Conservation (phyloP, 1,284 basidiomycete species). For the Boletus semigastroideus region DNA sequence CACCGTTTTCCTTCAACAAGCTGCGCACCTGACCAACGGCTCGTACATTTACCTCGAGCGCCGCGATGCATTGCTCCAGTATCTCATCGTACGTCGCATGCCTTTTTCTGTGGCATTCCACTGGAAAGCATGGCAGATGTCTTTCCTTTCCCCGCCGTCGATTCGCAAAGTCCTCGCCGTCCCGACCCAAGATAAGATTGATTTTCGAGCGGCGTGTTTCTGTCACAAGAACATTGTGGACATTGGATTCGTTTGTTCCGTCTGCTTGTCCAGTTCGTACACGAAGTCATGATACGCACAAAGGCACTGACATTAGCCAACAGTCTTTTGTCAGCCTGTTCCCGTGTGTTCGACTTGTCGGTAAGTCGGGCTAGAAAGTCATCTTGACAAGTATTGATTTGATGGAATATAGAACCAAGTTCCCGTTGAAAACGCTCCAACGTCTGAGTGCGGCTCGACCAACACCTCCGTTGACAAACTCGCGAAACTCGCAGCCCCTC, state of each 20-base stretch:
- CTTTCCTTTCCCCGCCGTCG: constrained; percentile 83
- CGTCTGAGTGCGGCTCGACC: constrained; percentile 66
- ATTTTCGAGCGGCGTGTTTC: constrained; percentile 97
- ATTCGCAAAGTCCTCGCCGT: constrained; percentile 79
- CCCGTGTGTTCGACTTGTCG: constrained; percentile 92
- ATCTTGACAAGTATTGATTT: constrained; percentile 1
- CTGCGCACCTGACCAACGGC: constrained; percentile 92
- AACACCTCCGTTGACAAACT: constrained; percentile 24
- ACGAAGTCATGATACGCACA: background rate
- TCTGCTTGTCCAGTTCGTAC: constrained; percentile 87
- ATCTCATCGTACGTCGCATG: constrained; percentile 67
- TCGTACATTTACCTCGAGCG: constrained; percentile 86
- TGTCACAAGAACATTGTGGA: constrained; percentile 98
- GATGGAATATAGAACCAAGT: constrained; percentile 75
- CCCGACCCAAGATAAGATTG: constrained; percentile 92
- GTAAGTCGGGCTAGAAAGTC: constrained; percentile 41
- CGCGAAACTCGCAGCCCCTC: constrained; percentile 24
- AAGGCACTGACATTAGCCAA: constrained; percentile 8
- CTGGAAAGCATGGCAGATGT: constrained; percentile 61
- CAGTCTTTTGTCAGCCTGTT: constrained; percentile 92
- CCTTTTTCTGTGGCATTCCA: background rate
- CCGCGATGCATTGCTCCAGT: constrained; percentile 83
- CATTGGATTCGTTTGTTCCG: constrained; percentile 96
- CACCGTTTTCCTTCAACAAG: constrained; percentile 96
- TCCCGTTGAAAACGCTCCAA: constrained; percentile 86